phyloP scores from a whole-genome alignment of 768 basidiomycete genomes.

The Psilocybe sp. region DNA sequence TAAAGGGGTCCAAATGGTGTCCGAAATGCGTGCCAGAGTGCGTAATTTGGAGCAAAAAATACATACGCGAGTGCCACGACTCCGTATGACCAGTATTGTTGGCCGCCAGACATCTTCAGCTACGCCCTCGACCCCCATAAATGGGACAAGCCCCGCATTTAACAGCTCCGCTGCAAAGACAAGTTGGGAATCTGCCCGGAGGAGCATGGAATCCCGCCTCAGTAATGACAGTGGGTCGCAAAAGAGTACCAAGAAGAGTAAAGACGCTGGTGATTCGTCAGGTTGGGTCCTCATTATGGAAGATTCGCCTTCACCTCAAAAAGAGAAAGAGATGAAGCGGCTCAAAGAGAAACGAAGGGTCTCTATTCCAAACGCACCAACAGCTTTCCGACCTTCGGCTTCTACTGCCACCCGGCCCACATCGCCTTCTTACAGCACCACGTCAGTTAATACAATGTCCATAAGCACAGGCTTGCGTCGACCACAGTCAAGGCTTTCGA shows the following conservation, averaged over 20 bases:
- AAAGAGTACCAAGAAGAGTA: constrained; percentile 36
- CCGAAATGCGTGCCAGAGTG: constrained; percentile 86
- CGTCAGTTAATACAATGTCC: constrained; percentile 26
- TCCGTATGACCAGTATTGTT: constrained; percentile 79
- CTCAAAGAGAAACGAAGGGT: constrained; percentile 44
- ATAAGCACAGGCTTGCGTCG: constrained; percentile 47
- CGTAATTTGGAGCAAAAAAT: constrained; percentile 83
- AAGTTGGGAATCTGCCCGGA: constrained; percentile 43
- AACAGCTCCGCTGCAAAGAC: constrained; percentile 40
- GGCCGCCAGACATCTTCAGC: constrained; percentile 35
- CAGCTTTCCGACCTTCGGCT: constrained; percentile 37
- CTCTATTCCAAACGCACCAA: constrained; percentile 59
- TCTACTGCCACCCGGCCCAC: constrained; percentile 39
- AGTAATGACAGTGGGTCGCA: constrained; percentile 44
- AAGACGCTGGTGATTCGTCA: constrained; percentile 56
- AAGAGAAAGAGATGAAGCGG: constrained; percentile 49
- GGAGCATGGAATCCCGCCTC: constrained; percentile 41
- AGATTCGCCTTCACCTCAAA: constrained; percentile 71
- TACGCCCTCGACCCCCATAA: constrained; percentile 20
- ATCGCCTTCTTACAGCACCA: constrained; percentile 22
- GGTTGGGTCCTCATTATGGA: constrained; percentile 93
- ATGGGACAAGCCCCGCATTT: constrained; percentile 29
- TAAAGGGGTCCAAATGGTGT: constrained; percentile 89
- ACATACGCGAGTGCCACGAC: constrained; percentile 79
- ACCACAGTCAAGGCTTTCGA: constrained; percentile 74